Base-by-base conservation (phyloP, 495 filamentous ascomycete species). In the Chaetomium fimeti region DNA sequence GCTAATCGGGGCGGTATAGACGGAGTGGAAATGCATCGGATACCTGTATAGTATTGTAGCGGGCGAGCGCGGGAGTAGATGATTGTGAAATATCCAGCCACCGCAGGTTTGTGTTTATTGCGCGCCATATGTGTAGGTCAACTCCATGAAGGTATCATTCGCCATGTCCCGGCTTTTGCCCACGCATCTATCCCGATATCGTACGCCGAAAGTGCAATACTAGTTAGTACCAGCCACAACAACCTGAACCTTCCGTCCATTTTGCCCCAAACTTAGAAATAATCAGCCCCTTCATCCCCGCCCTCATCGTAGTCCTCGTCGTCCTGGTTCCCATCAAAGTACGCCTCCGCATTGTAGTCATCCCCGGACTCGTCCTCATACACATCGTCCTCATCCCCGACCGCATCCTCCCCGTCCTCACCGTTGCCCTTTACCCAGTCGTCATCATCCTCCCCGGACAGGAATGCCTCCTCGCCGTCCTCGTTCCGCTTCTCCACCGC, bases 341-440 rank as follows among this genome's bases (percentile, higher is more conserved):
- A 84, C 20, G 72, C 68, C 69, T 85, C 83, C 8, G 78, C 83
- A 59, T 84, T 78, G 69, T 85, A 85, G 61, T 85, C 83, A 25
- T 82, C 82, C 1, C 76, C 82, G 15, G 76, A 74, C 29, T 79
- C 77, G 60, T 79, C 77, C 32, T 82, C 80, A 48, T 80, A 81
- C 49, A 76, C 71, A 18, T 78, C 76, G 13, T 80, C 77, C 47
- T 81, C 81, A 0, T 78, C 76, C 28, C 74, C 78, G 0, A 71
- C 74, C 32, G 75, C 79, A 2, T 68, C 74, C 27, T 71, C 76
- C 0, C 71, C 74, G 36, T 77, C 71, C 25, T 71, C 76, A 11
- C 70, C 75, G 18, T 74, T 67, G 25, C 74, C 68, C 51, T 75
- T 74, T 28, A 76, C 72, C 64, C 76, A 79, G 42, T 75, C 77